Percentiles rank a stretch among this genome's conserved stretches.
These are phyloP conservation scores for Scedosporium aurantiacum DNA, from an alignment of 2,329 filamentous ascomycete genomes.

Conservation along the genomic window DNA sequence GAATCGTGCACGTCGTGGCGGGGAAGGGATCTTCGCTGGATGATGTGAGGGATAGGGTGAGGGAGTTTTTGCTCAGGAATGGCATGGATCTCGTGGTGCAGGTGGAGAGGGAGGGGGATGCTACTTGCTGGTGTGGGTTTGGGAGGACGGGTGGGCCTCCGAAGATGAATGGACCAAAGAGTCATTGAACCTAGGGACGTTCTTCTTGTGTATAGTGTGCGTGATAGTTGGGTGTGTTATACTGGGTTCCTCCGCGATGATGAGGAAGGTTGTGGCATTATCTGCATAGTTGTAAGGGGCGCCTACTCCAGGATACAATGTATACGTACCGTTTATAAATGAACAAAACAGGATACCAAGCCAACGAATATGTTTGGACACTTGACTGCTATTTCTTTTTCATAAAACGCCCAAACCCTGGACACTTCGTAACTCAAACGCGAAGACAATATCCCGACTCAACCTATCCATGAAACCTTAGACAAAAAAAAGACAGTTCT, in stretches of 20 bases:
- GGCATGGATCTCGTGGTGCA: slow-evolving; percentile 78
- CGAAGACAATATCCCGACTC: no score
- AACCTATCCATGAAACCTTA: not conserved
- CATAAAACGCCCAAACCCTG: no score
- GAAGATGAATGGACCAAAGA: not conserved
- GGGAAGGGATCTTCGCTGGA: slow-evolving; percentile 62
- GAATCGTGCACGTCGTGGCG: slow-evolving; percentile 78
- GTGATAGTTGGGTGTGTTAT: no score
- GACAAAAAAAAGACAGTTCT: not conserved
- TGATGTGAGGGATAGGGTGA: slow-evolving; percentile 71
- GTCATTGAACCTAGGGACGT: not conserved
- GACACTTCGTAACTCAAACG: not conserved
- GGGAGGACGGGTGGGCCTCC: slow-evolving; percentile 9
- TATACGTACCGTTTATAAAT: not conserved
- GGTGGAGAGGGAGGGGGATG: slow-evolving; percentile 74
- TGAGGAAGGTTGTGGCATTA: not conserved
- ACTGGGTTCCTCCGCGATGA: no score
- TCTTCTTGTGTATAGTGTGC: no score
- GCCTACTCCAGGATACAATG: not conserved
- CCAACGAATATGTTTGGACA: not conserved
- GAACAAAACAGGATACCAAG: not conserved
- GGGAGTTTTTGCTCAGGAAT: slow-evolving; percentile 56
- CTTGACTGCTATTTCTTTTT: not conserved
- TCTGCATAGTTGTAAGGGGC: not conserved
- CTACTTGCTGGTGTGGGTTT: slow-evolving; percentile 49